A percentile compares a stretch with the other conserved stretches of the same genome.
phyloP scores from a whole-genome alignment of 768 basidiomycete genomes.

The Suillus subaureus region DNA sequence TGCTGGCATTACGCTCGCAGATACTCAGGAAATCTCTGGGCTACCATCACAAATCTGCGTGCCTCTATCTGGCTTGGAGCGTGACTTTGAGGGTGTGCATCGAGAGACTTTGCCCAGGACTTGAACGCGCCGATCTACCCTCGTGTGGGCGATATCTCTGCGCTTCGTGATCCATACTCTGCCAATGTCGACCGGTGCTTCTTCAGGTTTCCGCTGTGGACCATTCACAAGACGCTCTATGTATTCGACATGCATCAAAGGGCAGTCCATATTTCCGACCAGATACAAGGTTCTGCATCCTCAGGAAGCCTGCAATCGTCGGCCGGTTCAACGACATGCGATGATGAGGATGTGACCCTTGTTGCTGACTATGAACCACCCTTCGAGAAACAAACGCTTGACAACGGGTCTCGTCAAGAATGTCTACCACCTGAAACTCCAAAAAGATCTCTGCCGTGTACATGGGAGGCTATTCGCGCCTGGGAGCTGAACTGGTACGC shows the following conservation, averaged over 20 bases:
- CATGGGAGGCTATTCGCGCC: slow-evolving; percentile 18
- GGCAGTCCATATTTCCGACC: neutral
- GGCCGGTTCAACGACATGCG: slow-evolving; percentile 2
- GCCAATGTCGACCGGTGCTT: slow-evolving; percentile 62
- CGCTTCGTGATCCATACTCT: slow-evolving; percentile 60
- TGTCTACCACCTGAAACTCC: neutral
- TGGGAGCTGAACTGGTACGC: slow-evolving; percentile 56
- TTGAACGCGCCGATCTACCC: slow-evolving; percentile 44
- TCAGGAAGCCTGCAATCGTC: neutral
- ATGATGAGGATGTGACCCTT: slow-evolving; percentile 48
- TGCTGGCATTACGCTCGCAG: slow-evolving; percentile 22
- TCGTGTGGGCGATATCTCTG: slow-evolving; percentile 62
- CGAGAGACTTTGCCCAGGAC: slow-evolving; percentile 16
- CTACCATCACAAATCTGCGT: slow-evolving; percentile 23
- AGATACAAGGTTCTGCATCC: neutral
- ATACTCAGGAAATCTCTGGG: neutral
- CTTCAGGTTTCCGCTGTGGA: slow-evolving; percentile 59
- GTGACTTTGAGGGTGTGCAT: slow-evolving; percentile 22
- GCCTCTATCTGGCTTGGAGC: slow-evolving; percentile 34
- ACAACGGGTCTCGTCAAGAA: neutral
- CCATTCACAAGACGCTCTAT: slow-evolving; percentile 67
- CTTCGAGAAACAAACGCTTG: neutral
- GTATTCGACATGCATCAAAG: slow-evolving; percentile 55
- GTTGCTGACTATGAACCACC: slow-evolving; percentile 45
- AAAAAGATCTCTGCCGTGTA: neutral